A percentile compares a stretch with the other conserved stretches of the same genome.
Conservation (phyloP, 768 basidiomycete genomes). For the Obba rivulosa region DNA sequence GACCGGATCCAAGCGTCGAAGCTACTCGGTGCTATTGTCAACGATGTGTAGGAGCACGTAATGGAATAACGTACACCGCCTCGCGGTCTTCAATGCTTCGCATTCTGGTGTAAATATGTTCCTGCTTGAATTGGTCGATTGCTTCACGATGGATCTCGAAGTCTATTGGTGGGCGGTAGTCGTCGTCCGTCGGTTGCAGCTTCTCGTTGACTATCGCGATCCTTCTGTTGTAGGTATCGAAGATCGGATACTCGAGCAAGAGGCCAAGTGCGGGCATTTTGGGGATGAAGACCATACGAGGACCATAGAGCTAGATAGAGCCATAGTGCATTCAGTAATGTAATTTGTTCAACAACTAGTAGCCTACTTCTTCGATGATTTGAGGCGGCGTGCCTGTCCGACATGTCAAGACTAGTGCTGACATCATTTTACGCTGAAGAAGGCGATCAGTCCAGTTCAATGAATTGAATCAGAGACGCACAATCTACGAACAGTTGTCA, state of each 20-base stretch:
- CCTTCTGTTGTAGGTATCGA: slow-evolving; percentile 68
- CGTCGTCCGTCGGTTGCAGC: slow-evolving; percentile 45
- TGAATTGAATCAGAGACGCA: slow-evolving; percentile 4
- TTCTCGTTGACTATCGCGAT: slow-evolving; percentile 47
- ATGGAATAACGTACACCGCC: slow-evolving; percentile 54
- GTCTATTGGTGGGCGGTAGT: slow-evolving; percentile 68
- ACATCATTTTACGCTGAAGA: slow-evolving; percentile 93
- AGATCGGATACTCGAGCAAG: slow-evolving; percentile 82
- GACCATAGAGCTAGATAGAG: slow-evolving; percentile 62
- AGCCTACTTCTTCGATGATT: slow-evolving; percentile 64
- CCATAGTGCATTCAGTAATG: neutral
- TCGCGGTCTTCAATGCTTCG: slow-evolving; percentile 74
- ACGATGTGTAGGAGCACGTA: slow-evolving; percentile 30
- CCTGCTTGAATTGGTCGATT: slow-evolving; percentile 81
- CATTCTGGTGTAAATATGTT: slow-evolving; percentile 84
- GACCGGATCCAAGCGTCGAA: slow-evolving; percentile 83
- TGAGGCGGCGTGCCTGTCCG: slow-evolving; percentile 71
- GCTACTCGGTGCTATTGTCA: too few relatives aligned
- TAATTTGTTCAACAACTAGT: neutral
- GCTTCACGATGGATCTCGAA: slow-evolving; percentile 60
- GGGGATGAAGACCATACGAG: slow-evolving; percentile 75
- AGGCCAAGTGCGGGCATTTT: slow-evolving; percentile 96
- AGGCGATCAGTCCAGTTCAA: slow-evolving; percentile 10
- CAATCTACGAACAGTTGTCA: slow-evolving; percentile 9
- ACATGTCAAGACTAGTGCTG: slow-evolving; percentile 70